Evolutionary conservation across 2,329 filamentous ascomycete genomes (phyloP).

Genomic region (Orbilia oligospora): DNA sequence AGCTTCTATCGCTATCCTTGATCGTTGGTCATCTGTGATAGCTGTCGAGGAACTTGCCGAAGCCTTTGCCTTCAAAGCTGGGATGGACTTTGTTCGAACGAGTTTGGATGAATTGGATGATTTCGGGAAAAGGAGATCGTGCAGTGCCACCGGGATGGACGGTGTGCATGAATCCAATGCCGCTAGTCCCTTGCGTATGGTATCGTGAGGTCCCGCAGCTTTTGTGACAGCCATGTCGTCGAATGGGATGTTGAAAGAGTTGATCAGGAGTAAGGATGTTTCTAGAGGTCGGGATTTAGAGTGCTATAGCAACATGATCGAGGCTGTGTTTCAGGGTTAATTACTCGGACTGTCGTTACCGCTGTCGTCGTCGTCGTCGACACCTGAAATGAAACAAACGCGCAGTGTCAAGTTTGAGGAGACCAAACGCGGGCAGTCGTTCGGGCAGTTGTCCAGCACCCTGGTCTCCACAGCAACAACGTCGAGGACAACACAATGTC

Average conservation of each 20-base stretch:
- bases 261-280: constrained; percentile 15
- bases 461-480: constrained; percentile 57
- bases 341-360: neutral
- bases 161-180: constrained; percentile 48
- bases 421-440: constrained; percentile 33
- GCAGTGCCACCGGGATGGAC: constrained; percentile 37
- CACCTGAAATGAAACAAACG: constrained; percentile 45
- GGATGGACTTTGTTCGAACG: constrained; percentile 44
- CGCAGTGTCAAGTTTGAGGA: constrained; percentile 36
- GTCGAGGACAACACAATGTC: constrained; percentile 45
- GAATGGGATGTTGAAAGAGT: constrained; percentile 3
- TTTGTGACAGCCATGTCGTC: constrained; percentile 55
- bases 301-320: constrained; percentile 41
- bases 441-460: constrained; percentile 2
- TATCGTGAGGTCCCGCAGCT: constrained; percentile 43
- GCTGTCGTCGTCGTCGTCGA: constrained; percentile 15
- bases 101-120: constrained; percentile 34
- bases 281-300: neutral
- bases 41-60: constrained; percentile 37
- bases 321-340: constrained; percentile 25
- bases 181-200: constrained; percentile 52
- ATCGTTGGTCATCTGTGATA: constrained; percentile 48
- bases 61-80: constrained; percentile 30
- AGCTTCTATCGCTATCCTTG: constrained; percentile 56
- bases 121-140: constrained; percentile 50